phyloP scores from a whole-genome alignment of 306 rosid genomes.

The Styphnolobium japonicum region DNA sequence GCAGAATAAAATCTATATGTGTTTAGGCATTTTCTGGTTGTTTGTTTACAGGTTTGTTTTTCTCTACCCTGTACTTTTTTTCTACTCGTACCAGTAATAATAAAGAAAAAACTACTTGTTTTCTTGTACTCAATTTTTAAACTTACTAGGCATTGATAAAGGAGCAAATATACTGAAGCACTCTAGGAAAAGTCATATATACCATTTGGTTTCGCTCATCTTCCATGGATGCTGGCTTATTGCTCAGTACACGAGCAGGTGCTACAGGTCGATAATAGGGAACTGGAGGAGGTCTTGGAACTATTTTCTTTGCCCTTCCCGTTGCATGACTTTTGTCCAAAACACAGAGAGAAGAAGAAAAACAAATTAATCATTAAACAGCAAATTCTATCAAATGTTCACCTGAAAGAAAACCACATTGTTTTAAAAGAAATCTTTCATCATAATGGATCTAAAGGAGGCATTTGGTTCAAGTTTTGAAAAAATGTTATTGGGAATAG shows the following conservation, averaged over 20 bases:
- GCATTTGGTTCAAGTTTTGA: too few relatives aligned
- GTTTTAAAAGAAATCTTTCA: background rate
- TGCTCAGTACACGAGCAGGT: slow-evolving; percentile 36
- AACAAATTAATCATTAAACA: background rate
- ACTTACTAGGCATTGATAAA: background rate
- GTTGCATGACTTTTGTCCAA: slow-evolving; percentile 46
- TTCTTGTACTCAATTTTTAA: background rate
- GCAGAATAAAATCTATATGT: background rate
- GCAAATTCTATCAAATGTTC: slow-evolving; percentile 1
- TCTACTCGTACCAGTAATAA: too few relatives aligned
- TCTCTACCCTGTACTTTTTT: background rate
- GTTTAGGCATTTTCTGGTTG: background rate
- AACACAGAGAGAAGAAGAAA: background rate
- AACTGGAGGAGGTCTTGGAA: slow-evolving; percentile 75
- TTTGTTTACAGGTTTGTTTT: background rate
- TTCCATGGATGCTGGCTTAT: slow-evolving; percentile 24
- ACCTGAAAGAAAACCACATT: slow-evolving; percentile 12
- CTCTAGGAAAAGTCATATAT: slow-evolving; percentile 2
- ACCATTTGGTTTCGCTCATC: slow-evolving; percentile 57
- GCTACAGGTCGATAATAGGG: slow-evolving; percentile 41
- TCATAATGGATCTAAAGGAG: background rate
- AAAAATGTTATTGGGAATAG: too few relatives aligned
- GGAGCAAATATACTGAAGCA: background rate
- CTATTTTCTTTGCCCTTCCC: slow-evolving; percentile 56
- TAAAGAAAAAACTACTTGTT: background rate